A percentile compares a stretch with the other conserved stretches of the same genome.
phyloP scores from a whole-genome alignment of 1,284 basidiomycete genomes.

The Marasmius sp. region DNA sequence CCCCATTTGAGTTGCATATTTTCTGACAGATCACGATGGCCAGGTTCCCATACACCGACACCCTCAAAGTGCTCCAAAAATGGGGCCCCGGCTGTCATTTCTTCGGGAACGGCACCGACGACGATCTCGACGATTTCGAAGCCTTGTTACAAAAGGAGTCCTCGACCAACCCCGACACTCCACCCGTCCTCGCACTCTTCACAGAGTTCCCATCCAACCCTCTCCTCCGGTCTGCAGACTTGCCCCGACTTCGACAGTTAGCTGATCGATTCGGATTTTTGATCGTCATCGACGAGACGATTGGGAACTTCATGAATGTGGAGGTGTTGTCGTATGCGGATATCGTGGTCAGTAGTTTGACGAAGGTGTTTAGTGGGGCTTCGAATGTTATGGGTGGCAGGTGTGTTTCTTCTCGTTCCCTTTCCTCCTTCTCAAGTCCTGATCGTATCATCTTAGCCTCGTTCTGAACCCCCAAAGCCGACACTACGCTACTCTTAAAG shows the following conservation, averaged over 20 bases:
- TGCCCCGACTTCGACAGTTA: constrained; percentile 75
- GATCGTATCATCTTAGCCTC: constrained; percentile 48
- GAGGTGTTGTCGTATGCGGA: constrained; percentile 90
- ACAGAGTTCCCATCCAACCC: constrained; percentile 97
- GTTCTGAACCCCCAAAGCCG: constrained; percentile 82
- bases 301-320: constrained; percentile 96
- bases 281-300: constrained; percentile 92
- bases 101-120: constrained; percentile 79
- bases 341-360: constrained; percentile 91
- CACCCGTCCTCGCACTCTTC: constrained; percentile 65
- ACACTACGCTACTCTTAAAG: constrained; percentile 69
- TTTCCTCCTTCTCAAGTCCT: not conserved
- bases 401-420: constrained; percentile 42
- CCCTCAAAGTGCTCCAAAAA: constrained; percentile 94
- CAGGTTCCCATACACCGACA: constrained; percentile 97
- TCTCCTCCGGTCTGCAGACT: constrained; percentile 81
- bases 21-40: not conserved
- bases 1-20: constrained; percentile 2
- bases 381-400: constrained; percentile 98
- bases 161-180: constrained; percentile 39
- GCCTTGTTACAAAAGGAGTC: constrained; percentile 54
- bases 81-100: constrained; percentile 97
- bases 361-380: constrained; percentile 95
- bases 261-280: constrained; percentile 90
- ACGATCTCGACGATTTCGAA: constrained; percentile 78